Conservation (phyloP, 177 flowering plant genomes). For the Vitis hybrid region DNA sequence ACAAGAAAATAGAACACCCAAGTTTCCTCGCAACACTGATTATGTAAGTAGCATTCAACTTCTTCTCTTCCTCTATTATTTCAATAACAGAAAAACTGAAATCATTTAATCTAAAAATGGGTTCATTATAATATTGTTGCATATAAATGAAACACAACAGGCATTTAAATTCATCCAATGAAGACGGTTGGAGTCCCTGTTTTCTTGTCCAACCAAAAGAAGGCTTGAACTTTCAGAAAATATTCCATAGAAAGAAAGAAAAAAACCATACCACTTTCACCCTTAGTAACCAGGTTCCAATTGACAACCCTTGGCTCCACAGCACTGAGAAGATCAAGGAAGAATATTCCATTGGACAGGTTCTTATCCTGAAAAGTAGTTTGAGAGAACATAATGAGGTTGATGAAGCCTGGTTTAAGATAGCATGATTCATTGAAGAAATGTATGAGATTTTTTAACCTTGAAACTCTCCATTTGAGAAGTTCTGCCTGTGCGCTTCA, state of each 20-base stretch:
- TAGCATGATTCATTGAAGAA: background rate
- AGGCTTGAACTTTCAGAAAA: background rate
- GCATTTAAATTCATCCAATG: background rate
- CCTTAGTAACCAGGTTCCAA: constrained; percentile 93
- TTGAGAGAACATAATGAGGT: background rate
- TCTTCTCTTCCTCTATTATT: constrained; percentile 80
- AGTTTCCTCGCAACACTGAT: constrained; percentile 97
- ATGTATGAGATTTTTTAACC: constrained; percentile 33
- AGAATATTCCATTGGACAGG: constrained; percentile 76
- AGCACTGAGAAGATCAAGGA: constrained; percentile 88
- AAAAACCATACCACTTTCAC: constrained; percentile 60
- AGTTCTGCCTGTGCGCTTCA: constrained; percentile 58
- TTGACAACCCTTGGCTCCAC: constrained; percentile 93
- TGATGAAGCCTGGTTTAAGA: background rate
- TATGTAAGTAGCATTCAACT: constrained; percentile 87
- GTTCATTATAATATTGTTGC: background rate
- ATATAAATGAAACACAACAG: background rate
- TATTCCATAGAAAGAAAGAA: background rate
- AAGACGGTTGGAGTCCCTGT: background rate
- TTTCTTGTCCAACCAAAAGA: background rate
- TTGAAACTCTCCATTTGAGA: constrained; percentile 83
- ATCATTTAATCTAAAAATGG: background rate
- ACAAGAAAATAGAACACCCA: constrained; percentile 95
- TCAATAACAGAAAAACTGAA: constrained; percentile 7
- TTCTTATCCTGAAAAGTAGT: constrained; percentile 66